Base-by-base conservation (phyloP, 2,329 filamentous ascomycete species). In the Hypomyces rosellus region DNA sequence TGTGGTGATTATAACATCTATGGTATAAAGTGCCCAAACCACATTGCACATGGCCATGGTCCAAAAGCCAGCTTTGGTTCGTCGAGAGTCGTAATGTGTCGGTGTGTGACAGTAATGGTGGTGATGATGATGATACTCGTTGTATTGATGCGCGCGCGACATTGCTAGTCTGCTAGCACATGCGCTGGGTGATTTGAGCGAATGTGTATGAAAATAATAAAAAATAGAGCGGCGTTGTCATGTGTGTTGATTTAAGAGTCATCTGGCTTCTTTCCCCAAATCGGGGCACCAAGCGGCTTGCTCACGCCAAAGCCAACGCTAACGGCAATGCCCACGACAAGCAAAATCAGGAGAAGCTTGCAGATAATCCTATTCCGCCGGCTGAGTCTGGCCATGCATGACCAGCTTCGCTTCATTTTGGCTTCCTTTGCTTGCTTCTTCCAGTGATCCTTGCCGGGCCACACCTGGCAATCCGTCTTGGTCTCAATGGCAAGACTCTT, bases 381-480 rank as follows among this genome's bases (percentile, higher is more conserved):
- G 68, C 72, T 77, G 46, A 83, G 70, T 33, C 66, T 64, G 41
- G 76, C 74, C 66, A 84, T 69, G 54, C 73, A 78, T 49, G 73
- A 73, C 64, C 78, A 81, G 49, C 69, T 73, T 54, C 70, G 66
- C 53, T 73, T 75, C 55, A 70, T 70, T 68, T 80, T 80, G 52
- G 76, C 76, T 11, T 71, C 74, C 65, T 77, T 78, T 54, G 78
- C 77, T 69, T 81, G 80, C 53, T 74, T 70, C 64, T 76, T 78
- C 79, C 81, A 82, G 61, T 82, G 74, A 20, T 75, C 72, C 60
- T 80, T 74, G 50, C 76, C 75, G 5, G 81, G 81, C 81, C 81
- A 84, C 15, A 82, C 77, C 41, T 75, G 70, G 58, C 74, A 76
- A 53, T 83, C 77, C 46, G 62, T 66, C 53, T 71, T 71, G 48